Percentiles rank a stretch among this genome's conserved stretches.
These are phyloP conservation scores for Heritiera littoralis DNA, from an alignment of 345 rosid species.

Conservation along the genomic window DNA sequence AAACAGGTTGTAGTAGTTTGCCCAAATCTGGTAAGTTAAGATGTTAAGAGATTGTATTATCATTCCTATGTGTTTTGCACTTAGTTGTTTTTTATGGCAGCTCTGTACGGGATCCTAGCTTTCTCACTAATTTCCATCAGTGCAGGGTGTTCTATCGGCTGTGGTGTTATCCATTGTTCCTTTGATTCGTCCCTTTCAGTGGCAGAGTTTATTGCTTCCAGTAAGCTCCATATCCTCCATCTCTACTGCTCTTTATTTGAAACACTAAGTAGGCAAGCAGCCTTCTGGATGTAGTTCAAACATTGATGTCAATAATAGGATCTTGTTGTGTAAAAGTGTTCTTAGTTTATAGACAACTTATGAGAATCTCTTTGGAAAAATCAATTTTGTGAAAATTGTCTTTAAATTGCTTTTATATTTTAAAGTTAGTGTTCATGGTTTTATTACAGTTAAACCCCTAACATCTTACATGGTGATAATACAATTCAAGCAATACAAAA, in stretches of 20 bases:
- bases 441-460: not conserved
- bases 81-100: slow-evolving; percentile 19
- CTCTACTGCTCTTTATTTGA: slow-evolving; percentile 18
- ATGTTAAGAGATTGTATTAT: not conserved
- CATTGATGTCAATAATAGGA: not conserved
- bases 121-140: slow-evolving; percentile 17
- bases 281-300: slow-evolving; percentile 22
- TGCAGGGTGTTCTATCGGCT: slow-evolving; percentile 97
- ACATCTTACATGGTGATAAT: not conserved
- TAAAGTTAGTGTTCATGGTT: not conserved
- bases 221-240: slow-evolving; percentile 48
- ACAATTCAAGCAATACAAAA: not conserved
- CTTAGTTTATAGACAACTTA: not conserved
- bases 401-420: too few relatives aligned
- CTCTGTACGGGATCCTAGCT: not conserved
- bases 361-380: not conserved
- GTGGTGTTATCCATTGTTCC: slow-evolving; percentile 79
- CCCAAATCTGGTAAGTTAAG: slow-evolving; percentile 83
- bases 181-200: slow-evolving; percentile 90
- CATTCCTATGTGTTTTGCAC: not conserved
- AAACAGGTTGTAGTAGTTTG: slow-evolving; percentile 81
- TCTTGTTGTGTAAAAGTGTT: not conserved
- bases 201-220: slow-evolving; percentile 98
- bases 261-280: not conserved
- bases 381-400: not conserved